phyloP scores from a whole-genome alignment of 495 filamentous ascomycete species.

The Neurospora intermedia region DNA sequence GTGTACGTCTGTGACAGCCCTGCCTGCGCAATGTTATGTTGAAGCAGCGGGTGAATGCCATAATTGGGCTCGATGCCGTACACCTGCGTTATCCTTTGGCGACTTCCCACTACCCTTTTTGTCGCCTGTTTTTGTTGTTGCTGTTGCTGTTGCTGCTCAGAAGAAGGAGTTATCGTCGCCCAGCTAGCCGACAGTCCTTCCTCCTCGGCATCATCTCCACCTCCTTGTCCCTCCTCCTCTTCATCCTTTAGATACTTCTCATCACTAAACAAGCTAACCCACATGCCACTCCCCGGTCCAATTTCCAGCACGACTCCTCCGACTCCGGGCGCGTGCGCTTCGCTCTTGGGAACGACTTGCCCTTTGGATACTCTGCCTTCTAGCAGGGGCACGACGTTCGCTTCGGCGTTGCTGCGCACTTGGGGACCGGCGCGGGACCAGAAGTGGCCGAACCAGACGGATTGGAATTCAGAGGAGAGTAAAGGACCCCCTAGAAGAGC shows the following conservation, averaged over 20 bases:
- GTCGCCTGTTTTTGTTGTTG: not conserved
- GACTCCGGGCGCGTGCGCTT: slow-evolving; percentile 16
- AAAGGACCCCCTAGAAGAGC: slow-evolving; percentile 21
- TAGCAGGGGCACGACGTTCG: slow-evolving; percentile 31
- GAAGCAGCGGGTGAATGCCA: slow-evolving; percentile 42
- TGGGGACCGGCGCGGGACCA: slow-evolving; percentile 33
- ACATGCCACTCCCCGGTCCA: slow-evolving; percentile 39
- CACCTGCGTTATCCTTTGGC: slow-evolving; percentile 36
- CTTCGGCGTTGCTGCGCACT: slow-evolving; percentile 17
- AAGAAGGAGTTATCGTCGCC: not conserved
- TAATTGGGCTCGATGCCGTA: slow-evolving; percentile 61
- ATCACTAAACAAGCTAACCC: slow-evolving; percentile 27
- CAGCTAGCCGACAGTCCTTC: not conserved
- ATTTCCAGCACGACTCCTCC: slow-evolving; percentile 34
- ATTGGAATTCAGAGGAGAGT: slow-evolving; percentile 14
- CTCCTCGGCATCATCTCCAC: not conserved
- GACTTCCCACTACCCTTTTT: not conserved
- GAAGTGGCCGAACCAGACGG: slow-evolving; percentile 40
- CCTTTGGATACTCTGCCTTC: slow-evolving; percentile 25
- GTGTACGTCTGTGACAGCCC: slow-evolving; percentile 51
- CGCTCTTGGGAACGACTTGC: not conserved
- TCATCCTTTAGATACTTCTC: not conserved
- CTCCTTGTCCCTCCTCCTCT: not conserved
- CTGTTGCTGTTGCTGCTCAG: not conserved
- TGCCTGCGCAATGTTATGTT: slow-evolving; percentile 30